These are phyloP conservation scores for Cantharellus anzutake DNA, from an alignment of 768 basidiomycete species.

Conservation along the genomic window DNA sequence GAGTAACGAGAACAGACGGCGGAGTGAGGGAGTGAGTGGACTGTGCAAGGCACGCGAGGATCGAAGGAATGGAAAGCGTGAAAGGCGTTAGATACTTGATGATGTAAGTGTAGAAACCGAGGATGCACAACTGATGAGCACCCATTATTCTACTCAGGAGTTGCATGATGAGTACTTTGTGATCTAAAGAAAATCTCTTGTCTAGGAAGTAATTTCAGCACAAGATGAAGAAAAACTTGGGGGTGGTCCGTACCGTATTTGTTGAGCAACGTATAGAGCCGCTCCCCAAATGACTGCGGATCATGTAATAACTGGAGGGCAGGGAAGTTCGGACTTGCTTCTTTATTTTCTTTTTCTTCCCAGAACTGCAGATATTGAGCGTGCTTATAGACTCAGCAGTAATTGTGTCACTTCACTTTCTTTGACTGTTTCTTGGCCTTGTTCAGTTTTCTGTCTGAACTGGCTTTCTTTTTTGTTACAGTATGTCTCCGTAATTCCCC, in stretches of 20 bases:
- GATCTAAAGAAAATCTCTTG: slow-evolving; percentile 89
- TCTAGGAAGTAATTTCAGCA: slow-evolving; percentile 24
- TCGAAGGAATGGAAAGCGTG: slow-evolving; percentile 81
- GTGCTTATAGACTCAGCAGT: not conserved
- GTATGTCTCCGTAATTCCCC: slow-evolving; percentile 70
- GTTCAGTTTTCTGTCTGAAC: slow-evolving; percentile 61
- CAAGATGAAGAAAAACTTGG: not conserved
- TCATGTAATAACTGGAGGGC: slow-evolving; percentile 86
- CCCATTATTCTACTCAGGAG: slow-evolving; percentile 89
- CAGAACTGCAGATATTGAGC: slow-evolving; percentile 18
- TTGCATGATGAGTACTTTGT: slow-evolving; percentile 95
- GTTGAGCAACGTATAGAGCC: slow-evolving; percentile 68
- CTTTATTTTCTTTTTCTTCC: slow-evolving; percentile 14
- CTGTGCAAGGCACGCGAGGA: slow-evolving; percentile 86
- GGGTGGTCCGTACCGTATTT: slow-evolving; percentile 28
- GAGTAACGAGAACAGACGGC: slow-evolving; percentile 77
- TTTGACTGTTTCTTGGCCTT: slow-evolving; percentile 46
- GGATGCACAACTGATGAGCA: slow-evolving; percentile 77
- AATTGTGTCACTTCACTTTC: not conserved
- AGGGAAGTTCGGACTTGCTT: slow-evolving; percentile 50
- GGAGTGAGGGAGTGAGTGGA: slow-evolving; percentile 91
- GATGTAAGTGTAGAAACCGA: slow-evolving; percentile 91
- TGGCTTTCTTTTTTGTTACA: slow-evolving; percentile 83
- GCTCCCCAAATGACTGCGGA: slow-evolving; percentile 90
- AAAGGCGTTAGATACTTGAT: slow-evolving; percentile 75